These are phyloP conservation scores for Coriolopsis trogii DNA, from an alignment of 1,284 basidiomycete genomes.

Conservation along the genomic window DNA sequence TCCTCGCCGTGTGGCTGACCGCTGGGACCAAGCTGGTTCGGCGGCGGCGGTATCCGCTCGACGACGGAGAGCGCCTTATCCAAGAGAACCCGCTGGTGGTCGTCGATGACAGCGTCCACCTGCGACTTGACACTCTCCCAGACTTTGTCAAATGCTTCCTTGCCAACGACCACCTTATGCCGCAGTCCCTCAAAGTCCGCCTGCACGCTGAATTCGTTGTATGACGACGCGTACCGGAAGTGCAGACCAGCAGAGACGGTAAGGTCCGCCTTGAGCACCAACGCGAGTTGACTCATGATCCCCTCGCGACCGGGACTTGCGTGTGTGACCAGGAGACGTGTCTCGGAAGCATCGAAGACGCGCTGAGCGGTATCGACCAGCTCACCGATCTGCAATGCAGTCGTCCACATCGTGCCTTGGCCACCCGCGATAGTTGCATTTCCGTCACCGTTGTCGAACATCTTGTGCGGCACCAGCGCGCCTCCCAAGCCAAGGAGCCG, in stretches of 20 bases:
- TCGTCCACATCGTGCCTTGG: conserved; percentile 99
- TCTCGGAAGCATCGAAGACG: conserved; percentile 92
- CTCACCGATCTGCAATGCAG: conserved; percentile 96
- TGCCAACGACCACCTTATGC: conserved; percentile 78
- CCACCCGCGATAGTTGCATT: conserved; percentile 96
- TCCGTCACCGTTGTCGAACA: conserved; percentile 97
- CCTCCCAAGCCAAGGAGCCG: conserved; percentile 95
- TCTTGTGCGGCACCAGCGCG: conserved; percentile 94
- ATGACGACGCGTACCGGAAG: conserved; percentile 94
- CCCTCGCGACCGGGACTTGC: conserved; percentile 94
- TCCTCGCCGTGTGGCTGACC: conserved; percentile 68
- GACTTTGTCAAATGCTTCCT: conserved; percentile 86
- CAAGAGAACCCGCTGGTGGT: conserved; percentile 86
- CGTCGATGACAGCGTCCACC: conserved; percentile 92
- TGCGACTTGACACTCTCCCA: conserved; percentile 94
- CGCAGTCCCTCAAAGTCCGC: conserved; percentile 89
- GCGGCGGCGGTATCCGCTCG: conserved; percentile 74
- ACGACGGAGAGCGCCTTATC: conserved; percentile 90
- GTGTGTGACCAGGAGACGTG: conserved; percentile 91
- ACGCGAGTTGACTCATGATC: conserved; percentile 87
- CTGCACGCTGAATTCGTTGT: conserved; percentile 97
- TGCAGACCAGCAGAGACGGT: conserved; percentile 95
- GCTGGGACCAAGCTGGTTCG: conserved; percentile 57
- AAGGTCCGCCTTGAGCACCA: conserved; percentile 92
- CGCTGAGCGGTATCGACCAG: conserved; percentile 97